A percentile compares a stretch with the other conserved stretches of the same genome.
These are phyloP conservation scores for Cyberlindnera petersonii DNA, from an alignment of 805 yeast genomes.

Conservation along the genomic window DNA sequence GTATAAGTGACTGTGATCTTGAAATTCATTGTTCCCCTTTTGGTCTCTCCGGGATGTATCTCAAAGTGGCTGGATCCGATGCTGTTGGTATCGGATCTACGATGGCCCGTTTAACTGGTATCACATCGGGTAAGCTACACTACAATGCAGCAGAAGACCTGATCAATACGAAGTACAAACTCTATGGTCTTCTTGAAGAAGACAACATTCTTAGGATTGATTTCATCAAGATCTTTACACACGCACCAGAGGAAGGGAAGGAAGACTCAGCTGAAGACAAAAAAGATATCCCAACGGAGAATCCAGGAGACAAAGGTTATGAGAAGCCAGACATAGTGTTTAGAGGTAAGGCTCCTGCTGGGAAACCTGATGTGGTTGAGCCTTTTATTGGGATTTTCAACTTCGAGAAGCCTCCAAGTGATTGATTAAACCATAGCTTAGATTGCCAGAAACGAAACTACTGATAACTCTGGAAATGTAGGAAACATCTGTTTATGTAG, in stretches of 20 bases:
- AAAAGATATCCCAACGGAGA: conserved; percentile 23
- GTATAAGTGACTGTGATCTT: conserved; percentile 47
- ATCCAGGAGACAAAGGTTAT: conserved; percentile 35
- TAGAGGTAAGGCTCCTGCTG: conserved; percentile 49
- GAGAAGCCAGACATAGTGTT: conserved; percentile 46
- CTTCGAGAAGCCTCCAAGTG: conserved; percentile 34
- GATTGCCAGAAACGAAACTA: too few relatives aligned
- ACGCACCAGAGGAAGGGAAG: conserved; percentile 15
- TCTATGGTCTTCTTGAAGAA: conserved; percentile 46
- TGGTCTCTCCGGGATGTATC: conserved; percentile 49
- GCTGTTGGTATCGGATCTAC: conserved; percentile 53
- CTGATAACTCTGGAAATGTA: too few relatives aligned
- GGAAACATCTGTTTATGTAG: neutral
- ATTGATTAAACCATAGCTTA: neutral
- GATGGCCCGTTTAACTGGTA: conserved; percentile 53
- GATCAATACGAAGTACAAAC: conserved; percentile 43
- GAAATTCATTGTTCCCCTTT: conserved; percentile 56
- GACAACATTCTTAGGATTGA: conserved; percentile 45
- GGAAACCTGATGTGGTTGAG: conserved; percentile 47
- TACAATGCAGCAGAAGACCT: conserved; percentile 46
- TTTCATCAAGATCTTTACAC: conserved; percentile 42
- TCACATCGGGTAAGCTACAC: conserved; percentile 45
- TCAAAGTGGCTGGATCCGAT: conserved; percentile 44
- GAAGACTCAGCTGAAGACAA: conserved; percentile 7
- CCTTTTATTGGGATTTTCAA: conserved; percentile 54